Evolutionary conservation across 2,329 filamentous ascomycete species (phyloP), one percentile per base, ranked within the genome.

Genomic region (Leptoxyphium fumago): DNA sequence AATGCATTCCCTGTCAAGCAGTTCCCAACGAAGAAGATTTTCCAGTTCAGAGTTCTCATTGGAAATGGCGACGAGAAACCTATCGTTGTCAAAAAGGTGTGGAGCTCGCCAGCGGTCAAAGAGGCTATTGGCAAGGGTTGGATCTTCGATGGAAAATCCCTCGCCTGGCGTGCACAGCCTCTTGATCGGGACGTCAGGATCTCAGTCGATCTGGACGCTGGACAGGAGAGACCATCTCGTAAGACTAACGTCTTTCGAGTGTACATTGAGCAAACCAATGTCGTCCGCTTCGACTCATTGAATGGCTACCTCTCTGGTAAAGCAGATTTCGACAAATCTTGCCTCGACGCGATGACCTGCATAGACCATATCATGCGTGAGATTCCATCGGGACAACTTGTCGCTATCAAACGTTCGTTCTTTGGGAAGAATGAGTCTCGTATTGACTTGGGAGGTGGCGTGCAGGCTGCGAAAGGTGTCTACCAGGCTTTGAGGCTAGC

Each of bases 341-440:
- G 89, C 15, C 71, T 89, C 7, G 84, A 91, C 56, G 80, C 83
- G 11, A 76, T 96, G 61, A 94, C 83, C 59, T 95, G 95, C 56
- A 69, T 95, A 4, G 91, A 98, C 50, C 91, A 98, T 57, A 69
- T 89, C 7, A 70, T 98, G 44, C 84, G 91, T 4, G 78, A 94
- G 61, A 72, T 67, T n/a, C 86, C 91, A 0, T 80, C 80, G 0
- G 66, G 77, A 54, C 65, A 70, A 2, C 77, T 85, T 54, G 69
- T 80, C 0, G 64, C 77, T 0, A 82, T 95, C 62, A 89, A 86
- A 61, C 78, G 88, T 10, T 85, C 80, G 7, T 94, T 94, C 58
- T 96, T 93, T 63, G 67, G 77, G 34, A 64, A 66, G 1, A 72
- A 72, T 2, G 57, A 70, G 17, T 63, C 67, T 0, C 63, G 57